Base-by-base conservation (phyloP, 352 stramenopile species). In the Phytophthora constricta region DNA sequence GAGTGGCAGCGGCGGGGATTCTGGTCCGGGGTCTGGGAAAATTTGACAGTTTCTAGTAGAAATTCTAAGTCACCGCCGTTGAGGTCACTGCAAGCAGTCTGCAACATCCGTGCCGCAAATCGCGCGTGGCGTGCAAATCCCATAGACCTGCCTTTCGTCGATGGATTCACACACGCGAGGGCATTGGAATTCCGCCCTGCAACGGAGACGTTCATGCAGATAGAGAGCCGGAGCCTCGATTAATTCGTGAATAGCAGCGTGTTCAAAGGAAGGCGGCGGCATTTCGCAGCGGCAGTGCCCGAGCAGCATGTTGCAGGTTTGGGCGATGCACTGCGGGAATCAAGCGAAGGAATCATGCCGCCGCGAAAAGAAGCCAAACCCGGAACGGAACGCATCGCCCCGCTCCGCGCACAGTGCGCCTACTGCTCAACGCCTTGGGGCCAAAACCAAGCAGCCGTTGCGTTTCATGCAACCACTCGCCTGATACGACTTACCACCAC, bases 1-100 rank as follows among this genome's bases (percentile, higher is more conserved):
- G n/a, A n/a, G 31, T 13, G 13, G 31, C 31, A 37, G 31, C 31
- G 31, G 31, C 31, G 31, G n/a, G n/a, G 31, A 37, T 37, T 37
- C 31, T 37, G 17, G 41, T 19, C 41, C n/a, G 19, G 19, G 8
- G 26, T 23, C 20, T 49, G 43, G n/a, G 43, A 49, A 65, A 50
- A 65, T 52, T 10, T n/a, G 31, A 37, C 62, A 70, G 62, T 70
- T 65, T 60, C 62, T 26, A 13, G 42, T 5, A 22, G 42, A 19
- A 20, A 0, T 49, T 10, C n/a, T 27, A 19, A 10, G 43, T 19
- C 20, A 16, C 54, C 55, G 55, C 57, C 50, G 49, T n/a, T n/a
- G n/a, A n/a, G n/a, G n/a, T n/a, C n/a, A n/a, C n/a, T n/a, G n/a
- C 64, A 72, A 62, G 66, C 66, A 50, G 58, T 25, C 41, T 47